These are phyloP conservation scores for Fusarium incarnatum DNA, from an alignment of 2,329 filamentous ascomycete genomes.

Conservation along the genomic window DNA sequence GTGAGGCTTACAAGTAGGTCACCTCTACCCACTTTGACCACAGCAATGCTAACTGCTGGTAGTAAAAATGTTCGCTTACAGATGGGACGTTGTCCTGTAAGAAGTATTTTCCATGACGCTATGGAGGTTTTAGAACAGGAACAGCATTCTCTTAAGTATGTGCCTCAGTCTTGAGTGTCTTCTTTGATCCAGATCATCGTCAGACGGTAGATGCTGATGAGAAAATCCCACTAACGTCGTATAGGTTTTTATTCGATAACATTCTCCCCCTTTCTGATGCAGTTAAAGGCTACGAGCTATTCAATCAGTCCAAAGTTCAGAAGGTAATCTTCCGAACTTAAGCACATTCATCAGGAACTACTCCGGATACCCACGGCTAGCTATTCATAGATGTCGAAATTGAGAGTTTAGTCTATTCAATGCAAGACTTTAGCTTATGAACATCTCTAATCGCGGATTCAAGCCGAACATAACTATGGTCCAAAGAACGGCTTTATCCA, in stretches of 20 bases:
- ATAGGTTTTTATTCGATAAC: constrained; percentile 80
- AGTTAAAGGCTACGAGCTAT: constrained; percentile 75
- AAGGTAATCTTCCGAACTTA: constrained; percentile 71
- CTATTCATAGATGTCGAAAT: no score
- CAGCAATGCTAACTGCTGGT: constrained; percentile 34
- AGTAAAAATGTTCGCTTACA: constrained; percentile 80
- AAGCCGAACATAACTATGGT: no score
- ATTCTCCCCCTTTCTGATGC: constrained; percentile 77
- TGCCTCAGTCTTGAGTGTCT: not conserved
- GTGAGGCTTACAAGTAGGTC: constrained; percentile 68
- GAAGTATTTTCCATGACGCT: constrained; percentile 75
- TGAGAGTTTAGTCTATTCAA: no score
- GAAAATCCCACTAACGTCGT: not conserved
- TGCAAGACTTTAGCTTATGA: no score
- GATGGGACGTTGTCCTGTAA: constrained; percentile 82
- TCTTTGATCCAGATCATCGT: not conserved
- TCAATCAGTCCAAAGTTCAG: constrained; percentile 78
- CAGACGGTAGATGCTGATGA: no score
- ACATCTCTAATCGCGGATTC: no score
- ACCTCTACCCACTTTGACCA: not conserved
- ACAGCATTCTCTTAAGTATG: constrained; percentile 73
- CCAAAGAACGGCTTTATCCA: no score
- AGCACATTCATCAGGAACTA: not conserved
- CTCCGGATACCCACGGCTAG: not conserved
- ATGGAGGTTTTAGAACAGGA: constrained; percentile 73